Evolutionary conservation across 257 asterid genomes (phyloP).

Genomic region (Solanum etuberosum): DNA sequence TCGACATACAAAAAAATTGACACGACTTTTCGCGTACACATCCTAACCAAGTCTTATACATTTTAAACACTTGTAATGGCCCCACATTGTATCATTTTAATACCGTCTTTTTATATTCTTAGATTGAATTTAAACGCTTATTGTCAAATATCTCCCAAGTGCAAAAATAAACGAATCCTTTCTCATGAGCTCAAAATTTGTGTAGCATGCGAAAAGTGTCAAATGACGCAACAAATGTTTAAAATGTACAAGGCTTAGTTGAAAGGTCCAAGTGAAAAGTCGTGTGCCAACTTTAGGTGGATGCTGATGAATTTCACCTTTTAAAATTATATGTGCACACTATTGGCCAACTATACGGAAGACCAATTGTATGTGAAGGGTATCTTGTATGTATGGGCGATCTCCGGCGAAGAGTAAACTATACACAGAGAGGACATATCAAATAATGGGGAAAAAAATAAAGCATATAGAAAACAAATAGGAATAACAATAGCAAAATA

Average conservation of each 20-base stretch:
- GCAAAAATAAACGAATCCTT: too few species aligned
- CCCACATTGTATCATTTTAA: too few species aligned
- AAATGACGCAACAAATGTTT: background rate
- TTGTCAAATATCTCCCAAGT: too few species aligned
- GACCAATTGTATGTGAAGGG: background rate
- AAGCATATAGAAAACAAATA: background rate
- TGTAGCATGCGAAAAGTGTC: background rate
- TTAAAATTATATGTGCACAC: background rate
- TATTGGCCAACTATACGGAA: background rate
- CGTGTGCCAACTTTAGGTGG: background rate
- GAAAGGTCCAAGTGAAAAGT: background rate
- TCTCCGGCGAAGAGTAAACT: background rate
- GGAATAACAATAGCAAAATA: background rate
- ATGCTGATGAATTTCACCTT: background rate
- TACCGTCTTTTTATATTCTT: too few species aligned
- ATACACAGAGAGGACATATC: background rate
- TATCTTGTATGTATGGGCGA: background rate
- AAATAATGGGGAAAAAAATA: background rate
- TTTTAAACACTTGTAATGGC: too few species aligned
- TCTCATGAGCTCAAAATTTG: too few species aligned
- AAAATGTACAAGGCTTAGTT: background rate
- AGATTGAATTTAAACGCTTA: too few species aligned
- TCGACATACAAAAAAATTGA: too few species aligned
- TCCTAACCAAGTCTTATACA: too few species aligned
- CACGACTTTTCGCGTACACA: too few species aligned